Conservation (phyloP, 2,329 filamentous ascomycete genomes). For the Fusarium sp. region DNA sequence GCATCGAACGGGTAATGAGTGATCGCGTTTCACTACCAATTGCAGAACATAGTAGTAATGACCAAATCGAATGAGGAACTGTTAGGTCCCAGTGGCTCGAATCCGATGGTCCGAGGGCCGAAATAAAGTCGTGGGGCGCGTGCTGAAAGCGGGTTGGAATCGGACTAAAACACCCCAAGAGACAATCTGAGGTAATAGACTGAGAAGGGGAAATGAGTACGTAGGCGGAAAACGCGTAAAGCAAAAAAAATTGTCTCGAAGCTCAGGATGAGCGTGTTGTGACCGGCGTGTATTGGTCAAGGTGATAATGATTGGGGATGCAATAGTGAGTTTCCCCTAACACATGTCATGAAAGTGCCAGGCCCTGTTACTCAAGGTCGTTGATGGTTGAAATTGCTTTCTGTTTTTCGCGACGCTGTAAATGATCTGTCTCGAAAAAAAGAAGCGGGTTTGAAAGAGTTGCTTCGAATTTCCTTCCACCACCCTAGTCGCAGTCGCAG, state of each 20-base stretch:
- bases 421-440: slow-evolving; percentile 41
- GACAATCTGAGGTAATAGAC: slow-evolving; percentile 25
- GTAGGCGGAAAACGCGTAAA: slow-evolving; percentile 26
- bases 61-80: slow-evolving; percentile 30
- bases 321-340: slow-evolving; percentile 7
- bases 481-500: slow-evolving; percentile 31
- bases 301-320: slow-evolving; percentile 1
- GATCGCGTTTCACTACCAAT: slow-evolving; percentile 24
- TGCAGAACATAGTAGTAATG: slow-evolving; percentile 12
- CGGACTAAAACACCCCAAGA: slow-evolving; percentile 23
- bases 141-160: slow-evolving; percentile 35
- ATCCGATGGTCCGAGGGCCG: slow-evolving; percentile 36
- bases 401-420: slow-evolving; percentile 28
- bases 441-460: slow-evolving; percentile 32
- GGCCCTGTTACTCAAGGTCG: slow-evolving; percentile 14
- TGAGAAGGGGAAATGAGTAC: slow-evolving; percentile 30
- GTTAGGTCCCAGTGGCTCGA: slow-evolving; percentile 34
- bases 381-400: slow-evolving; percentile 24
- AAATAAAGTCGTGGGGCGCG: slow-evolving; percentile 42
- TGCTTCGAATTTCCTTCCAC: slow-evolving; percentile 31
- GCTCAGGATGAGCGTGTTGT: slow-evolving; percentile 10
- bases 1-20: background rate
- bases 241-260: slow-evolving; percentile 11
- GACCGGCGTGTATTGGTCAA: slow-evolving; percentile 27
- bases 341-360: slow-evolving; percentile 8